Percentiles rank a stretch among this genome's conserved stretches.
Conservation (phyloP, 2,329 filamentous ascomycete genomes). For the Ophiostoma himal-ulmi region DNA sequence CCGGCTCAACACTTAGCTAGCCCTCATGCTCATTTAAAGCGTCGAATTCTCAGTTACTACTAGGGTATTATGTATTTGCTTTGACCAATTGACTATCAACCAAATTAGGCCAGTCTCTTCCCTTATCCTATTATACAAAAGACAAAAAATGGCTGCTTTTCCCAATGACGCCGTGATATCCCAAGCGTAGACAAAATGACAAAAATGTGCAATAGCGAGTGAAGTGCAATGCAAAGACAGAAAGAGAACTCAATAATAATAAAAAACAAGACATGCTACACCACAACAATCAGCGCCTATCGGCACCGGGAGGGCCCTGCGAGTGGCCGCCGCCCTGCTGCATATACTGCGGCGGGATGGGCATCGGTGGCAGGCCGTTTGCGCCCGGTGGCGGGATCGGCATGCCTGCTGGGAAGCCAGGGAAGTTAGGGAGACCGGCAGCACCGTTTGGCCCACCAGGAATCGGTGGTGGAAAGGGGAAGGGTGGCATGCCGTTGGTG, state of each 20-base stretch:
- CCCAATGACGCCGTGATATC: conserved; percentile 10
- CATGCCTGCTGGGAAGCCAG: conserved; percentile 37
- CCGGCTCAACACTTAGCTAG: neutral
- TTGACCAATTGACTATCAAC: neutral
- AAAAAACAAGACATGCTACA: neutral
- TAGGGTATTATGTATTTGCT: conserved; percentile 14
- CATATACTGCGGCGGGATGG: conserved; percentile 33
- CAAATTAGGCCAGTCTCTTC: neutral
- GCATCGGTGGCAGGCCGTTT: conserved; percentile 37
- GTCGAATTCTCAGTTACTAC: neutral
- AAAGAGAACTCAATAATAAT: neutral
- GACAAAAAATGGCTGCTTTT: conserved; percentile 1
- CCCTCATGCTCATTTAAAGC: neutral
- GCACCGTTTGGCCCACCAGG: conserved; percentile 27
- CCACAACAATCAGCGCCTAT: conserved; percentile 32
- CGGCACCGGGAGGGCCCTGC: conserved; percentile 19
- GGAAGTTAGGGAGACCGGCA: conserved; percentile 36
- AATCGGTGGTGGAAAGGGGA: conserved; percentile 37
- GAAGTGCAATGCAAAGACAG: neutral
- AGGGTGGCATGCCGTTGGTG: conserved; percentile 40
- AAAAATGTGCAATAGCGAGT: neutral
- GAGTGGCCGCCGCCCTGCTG: conserved; percentile 35
- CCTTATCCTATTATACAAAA: conserved; percentile 6
- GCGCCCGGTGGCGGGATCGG: conserved; percentile 32
- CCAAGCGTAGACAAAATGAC: conserved; percentile 7